These are phyloP conservation scores for Linderniella brevidens DNA, from an alignment of 257 asterid genomes.

Conservation along the genomic window DNA sequence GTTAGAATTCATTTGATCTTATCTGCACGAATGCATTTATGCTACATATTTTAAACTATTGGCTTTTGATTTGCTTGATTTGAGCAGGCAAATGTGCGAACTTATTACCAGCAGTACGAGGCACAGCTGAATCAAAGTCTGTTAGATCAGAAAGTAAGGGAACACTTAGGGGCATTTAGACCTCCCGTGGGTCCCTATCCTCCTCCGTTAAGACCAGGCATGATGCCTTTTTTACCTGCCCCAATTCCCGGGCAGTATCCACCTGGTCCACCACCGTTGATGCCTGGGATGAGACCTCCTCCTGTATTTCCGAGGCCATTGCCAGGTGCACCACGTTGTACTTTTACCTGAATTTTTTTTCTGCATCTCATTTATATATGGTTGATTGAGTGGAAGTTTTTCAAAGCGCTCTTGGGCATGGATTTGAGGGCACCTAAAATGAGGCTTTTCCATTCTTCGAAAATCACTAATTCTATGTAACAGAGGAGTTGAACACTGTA, in stretches of 20 bases:
- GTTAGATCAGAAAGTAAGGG: slow-evolving; percentile 91
- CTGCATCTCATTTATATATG: neutral
- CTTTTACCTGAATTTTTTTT: neutral
- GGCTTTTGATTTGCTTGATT: slow-evolving; percentile 3
- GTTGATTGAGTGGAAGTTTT: neutral
- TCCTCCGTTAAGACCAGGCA: slow-evolving; percentile 52
- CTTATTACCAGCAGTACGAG: slow-evolving; percentile 84
- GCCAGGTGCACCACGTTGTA: slow-evolving; percentile 59
- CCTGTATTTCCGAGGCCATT: slow-evolving; percentile 64
- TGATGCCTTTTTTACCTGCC: slow-evolving; percentile 42
- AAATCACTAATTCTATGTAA: too few species aligned
- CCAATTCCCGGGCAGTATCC: slow-evolving; percentile 52
- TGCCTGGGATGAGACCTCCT: slow-evolving; percentile 70
- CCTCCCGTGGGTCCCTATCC: slow-evolving; percentile 52
- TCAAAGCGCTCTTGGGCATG: neutral
- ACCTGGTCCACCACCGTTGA: slow-evolving; percentile 18
- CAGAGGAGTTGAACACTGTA: too few species aligned
- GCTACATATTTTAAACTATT: neutral
- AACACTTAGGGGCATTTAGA: slow-evolving; percentile 83
- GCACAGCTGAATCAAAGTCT: slow-evolving; percentile 89
- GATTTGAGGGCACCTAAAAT: too few species aligned
- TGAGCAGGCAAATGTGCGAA: slow-evolving; percentile 78
- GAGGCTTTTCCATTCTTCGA: too few species aligned
- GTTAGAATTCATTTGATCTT: neutral
- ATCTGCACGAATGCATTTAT: neutral